Conservation (phyloP, 331 rosid species). For the Rosa hybrid region DNA sequence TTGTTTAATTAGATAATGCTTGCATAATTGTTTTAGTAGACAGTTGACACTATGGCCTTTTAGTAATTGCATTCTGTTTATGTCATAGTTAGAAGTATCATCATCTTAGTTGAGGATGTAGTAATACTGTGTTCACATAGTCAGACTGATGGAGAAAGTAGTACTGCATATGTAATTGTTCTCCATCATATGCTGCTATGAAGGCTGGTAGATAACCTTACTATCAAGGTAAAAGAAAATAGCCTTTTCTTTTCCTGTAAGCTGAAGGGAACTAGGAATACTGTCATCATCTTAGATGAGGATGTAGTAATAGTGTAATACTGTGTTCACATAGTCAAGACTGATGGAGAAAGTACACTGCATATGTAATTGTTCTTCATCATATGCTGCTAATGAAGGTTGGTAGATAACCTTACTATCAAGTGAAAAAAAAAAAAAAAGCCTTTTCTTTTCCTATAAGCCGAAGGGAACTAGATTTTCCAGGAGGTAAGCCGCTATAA, state of each 20-base stretch:
- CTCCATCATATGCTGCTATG: neutral
- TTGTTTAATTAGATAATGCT: neutral
- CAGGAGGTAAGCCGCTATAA: neutral
- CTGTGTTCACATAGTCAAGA: neutral
- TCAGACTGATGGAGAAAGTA: neutral
- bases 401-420: neutral
- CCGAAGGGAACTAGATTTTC: neutral
- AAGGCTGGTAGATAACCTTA: neutral
- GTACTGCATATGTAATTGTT: neutral
- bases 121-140: neutral
- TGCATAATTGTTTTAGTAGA: neutral
- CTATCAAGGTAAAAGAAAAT: neutral
- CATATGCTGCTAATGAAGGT: neutral
- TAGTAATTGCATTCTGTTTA: neutral
- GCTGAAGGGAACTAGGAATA: neutral
- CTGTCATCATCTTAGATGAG: neutral
- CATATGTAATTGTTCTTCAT: neutral
- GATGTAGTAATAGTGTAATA: too few species aligned
- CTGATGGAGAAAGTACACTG: neutral
- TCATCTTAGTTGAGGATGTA: neutral
- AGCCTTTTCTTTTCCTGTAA: neutral
- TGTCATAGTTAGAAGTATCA: slow-evolving; percentile 6
- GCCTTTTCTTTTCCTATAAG: neutral
- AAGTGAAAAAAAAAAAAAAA: neutral
- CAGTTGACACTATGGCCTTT: neutral